Evolutionary conservation across 2,329 filamentous ascomycete genomes (phyloP).

Genomic region (Cytospora piceae): DNA sequence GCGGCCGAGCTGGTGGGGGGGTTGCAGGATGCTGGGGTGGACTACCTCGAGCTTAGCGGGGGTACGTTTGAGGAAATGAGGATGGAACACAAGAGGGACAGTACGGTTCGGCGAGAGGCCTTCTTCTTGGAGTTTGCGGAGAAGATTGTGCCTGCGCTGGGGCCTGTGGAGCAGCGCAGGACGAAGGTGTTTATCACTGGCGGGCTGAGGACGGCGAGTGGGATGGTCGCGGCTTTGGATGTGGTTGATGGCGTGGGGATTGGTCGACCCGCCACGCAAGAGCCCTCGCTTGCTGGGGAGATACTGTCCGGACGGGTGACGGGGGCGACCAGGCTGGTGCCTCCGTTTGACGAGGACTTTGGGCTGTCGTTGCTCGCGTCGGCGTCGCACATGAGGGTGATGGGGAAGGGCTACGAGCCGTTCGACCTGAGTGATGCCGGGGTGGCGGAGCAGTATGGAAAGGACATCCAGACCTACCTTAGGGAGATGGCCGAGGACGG

Average conservation of each 20-base stretch:
- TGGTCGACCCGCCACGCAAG: slow-evolving; percentile 43
- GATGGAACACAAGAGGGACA: slow-evolving; percentile 56
- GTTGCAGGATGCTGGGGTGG: slow-evolving; percentile 52
- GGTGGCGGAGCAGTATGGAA: neutral
- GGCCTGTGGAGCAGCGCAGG: slow-evolving; percentile 43
- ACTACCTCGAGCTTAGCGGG: slow-evolving; percentile 64
- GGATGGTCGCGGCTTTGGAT: slow-evolving; percentile 61
- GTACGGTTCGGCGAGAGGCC: slow-evolving; percentile 58
- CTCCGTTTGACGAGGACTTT: neutral
- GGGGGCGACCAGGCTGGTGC: slow-evolving; percentile 17
- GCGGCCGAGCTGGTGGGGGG: slow-evolving; percentile 50
- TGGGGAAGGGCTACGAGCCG: slow-evolving; percentile 14
- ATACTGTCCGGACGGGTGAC: slow-evolving; percentile 36
- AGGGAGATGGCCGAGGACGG: slow-evolving; percentile 4
- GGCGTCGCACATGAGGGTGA: slow-evolving; percentile 10
- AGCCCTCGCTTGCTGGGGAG: slow-evolving; percentile 39
- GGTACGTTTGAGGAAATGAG: slow-evolving; percentile 62
- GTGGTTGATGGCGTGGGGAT: slow-evolving; percentile 64
- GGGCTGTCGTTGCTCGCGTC: slow-evolving; percentile 1
- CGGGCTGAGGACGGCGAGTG: slow-evolving; percentile 57
- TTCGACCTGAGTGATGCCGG: slow-evolving; percentile 18
- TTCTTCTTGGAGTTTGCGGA: slow-evolving; percentile 67
- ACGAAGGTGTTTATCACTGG: slow-evolving; percentile 64
- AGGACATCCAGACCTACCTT: slow-evolving; percentile 5
- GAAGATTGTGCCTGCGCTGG: slow-evolving; percentile 47